Evolutionary conservation across 352 stramenopile genomes (phyloP).

Genomic region (Pythium myriotylum): DNA sequence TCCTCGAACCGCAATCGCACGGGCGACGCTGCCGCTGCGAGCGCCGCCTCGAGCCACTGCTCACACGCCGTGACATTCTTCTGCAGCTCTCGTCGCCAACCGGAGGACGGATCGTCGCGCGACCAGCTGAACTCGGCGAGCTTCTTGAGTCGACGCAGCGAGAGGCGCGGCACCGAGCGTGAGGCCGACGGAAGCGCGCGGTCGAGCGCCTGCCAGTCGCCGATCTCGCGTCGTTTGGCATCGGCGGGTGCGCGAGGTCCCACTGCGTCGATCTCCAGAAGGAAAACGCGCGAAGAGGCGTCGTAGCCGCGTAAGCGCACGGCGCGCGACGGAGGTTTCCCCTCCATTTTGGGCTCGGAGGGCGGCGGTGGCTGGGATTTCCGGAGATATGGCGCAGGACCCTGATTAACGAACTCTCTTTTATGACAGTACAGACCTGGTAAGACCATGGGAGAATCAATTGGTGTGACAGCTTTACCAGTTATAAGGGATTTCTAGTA

Average conservation of each 20-base stretch:
- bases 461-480: no score
- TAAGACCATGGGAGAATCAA: no score
- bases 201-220: constrained; percentile 32
- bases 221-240: constrained; percentile 17
- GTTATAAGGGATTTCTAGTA: no score
- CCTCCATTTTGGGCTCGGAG: no score
- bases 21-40: constrained; percentile 30
- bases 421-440: no score
- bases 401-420: no score
- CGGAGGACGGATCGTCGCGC: constrained; percentile 35
- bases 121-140: constrained; percentile 58
- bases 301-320: constrained; percentile 21
- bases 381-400: no score
- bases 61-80: constrained; percentile 65
- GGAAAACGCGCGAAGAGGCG: constrained; percentile 18
- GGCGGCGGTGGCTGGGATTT: no score
- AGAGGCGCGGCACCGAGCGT: constrained; percentile 35
- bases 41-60: constrained; percentile 51
- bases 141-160: constrained; percentile 59
- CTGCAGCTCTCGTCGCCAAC: constrained; percentile 61
- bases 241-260: neutral
- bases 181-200: constrained; percentile 7
- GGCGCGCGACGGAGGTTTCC: neutral
- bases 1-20: constrained; percentile 50
- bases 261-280: neutral